Evolutionary conservation across 2,329 filamentous ascomycete species (phyloP).

Genomic region (Fusarium poae): DNA sequence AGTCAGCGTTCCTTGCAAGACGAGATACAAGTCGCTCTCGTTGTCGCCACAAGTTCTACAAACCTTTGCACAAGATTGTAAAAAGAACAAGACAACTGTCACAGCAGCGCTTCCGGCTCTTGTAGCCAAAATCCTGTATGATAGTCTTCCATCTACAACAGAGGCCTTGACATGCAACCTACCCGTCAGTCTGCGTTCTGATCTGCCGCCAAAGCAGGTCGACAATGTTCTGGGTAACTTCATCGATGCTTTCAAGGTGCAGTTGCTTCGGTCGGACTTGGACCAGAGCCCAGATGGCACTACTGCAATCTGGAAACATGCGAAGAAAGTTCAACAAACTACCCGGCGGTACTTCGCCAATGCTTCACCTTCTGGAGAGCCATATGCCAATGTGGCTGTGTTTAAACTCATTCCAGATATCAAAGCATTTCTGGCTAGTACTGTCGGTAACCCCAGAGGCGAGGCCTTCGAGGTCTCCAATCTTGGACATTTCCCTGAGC

Average conservation of each 20-base stretch:
- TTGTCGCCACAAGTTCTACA: neutral
- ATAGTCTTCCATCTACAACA: neutral
- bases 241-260: slow-evolving; percentile 13
- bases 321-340: slow-evolving; percentile 5
- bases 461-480: slow-evolving; percentile 21
- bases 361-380: slow-evolving; percentile 1
- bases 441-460: neutral
- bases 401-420: slow-evolving; percentile 7
- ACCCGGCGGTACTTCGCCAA: slow-evolving; percentile 13
- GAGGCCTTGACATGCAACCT: slow-evolving; percentile 11
- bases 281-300: neutral
- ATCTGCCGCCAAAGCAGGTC: neutral
- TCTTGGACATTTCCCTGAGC: neutral
- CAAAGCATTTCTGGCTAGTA: neutral
- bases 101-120: slow-evolving; percentile 12
- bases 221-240: slow-evolving; percentile 4
- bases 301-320: neutral
- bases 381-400: neutral
- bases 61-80: slow-evolving; percentile 4
- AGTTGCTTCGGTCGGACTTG: neutral
- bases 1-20: neutral
- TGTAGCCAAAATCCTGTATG: slow-evolving; percentile 2
- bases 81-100: slow-evolving; percentile 1
- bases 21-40: slow-evolving; percentile 1
- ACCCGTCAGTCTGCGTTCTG: slow-evolving; percentile 2